Percentiles rank a stretch among this genome's conserved stretches.
These are phyloP conservation scores for Domatiomyces catenatus DNA, from an alignment of 2,329 filamentous ascomycete species.

Conservation along the genomic window DNA sequence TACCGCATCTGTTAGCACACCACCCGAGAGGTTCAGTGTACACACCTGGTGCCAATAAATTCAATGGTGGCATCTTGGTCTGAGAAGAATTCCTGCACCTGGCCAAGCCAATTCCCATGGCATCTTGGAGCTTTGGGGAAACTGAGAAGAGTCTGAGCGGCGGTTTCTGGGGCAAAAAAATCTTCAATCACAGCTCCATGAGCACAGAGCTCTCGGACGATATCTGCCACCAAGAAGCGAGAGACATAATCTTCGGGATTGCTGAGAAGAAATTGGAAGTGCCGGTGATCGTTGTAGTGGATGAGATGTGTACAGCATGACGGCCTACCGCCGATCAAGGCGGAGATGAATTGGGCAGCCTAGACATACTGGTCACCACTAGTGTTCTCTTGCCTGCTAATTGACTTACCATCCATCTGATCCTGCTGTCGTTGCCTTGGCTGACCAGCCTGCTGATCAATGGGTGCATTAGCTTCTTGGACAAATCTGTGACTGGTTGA, in stretches of 20 bases:
- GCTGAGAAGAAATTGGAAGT: background rate
- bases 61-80: constrained; percentile 1
- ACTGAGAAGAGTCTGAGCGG: background rate
- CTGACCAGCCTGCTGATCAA: background rate
- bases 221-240: constrained; percentile 11
- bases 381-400: background rate
- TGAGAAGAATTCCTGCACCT: constrained; percentile 6
- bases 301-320: background rate
- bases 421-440: background rate
- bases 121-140: constrained; percentile 1
- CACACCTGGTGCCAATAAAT: constrained; percentile 1
- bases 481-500: background rate
- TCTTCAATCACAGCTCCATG: constrained; percentile 1
- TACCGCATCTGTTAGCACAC: background rate
- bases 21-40: background rate
- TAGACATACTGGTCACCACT: background rate
- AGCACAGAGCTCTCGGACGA: constrained; percentile 7
- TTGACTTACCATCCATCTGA: background rate
- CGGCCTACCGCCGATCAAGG: background rate
- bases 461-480: background rate
- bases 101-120: constrained; percentile 5
- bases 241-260: constrained; percentile 4
- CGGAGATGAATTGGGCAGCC: background rate
- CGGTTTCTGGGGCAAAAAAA: constrained; percentile 1
- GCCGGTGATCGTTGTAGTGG: background rate